Base-by-base conservation (phyloP, 2,329 filamentous ascomycete genomes). In the Hymenoscyphus repandus region DNA sequence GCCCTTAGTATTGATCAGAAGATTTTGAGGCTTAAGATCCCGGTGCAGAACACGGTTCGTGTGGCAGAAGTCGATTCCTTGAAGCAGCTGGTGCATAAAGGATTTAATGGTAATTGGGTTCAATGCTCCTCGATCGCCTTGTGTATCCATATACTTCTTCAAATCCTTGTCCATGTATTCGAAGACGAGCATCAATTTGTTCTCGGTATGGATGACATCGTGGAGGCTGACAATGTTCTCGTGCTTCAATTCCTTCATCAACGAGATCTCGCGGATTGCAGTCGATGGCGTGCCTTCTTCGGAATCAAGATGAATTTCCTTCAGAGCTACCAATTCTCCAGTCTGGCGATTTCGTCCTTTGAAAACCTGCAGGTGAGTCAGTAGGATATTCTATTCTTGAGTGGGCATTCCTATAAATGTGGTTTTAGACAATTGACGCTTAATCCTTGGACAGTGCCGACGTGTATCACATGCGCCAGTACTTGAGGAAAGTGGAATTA, bases 161-260 rank as follows among this genome's bases (percentile, higher is more conserved):
- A 99, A 75, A 66, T 99, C 93, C 68, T 91, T 90, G 71, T 99
- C 93, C 92, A 99, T 96, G 71, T 85, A 96, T 70, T 99, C 93
- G 63, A 99, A 99, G 9, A 99, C 93, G 37, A 99, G 84, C 93
- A 99, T 99, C 51, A 99, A 83, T 70, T 99, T 99, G 74, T 97
- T 99, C 75, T 99, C 93, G 52, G 93, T 99, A 71, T 99, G 93
- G 64, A 99, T 97, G 50, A 99, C 93, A 77, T 99, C 93, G 78
- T 97, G 90, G 5, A 99, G 83, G 52, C 86, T 89, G 63, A 99
- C 91, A 60, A 99, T 97, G 68, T 96, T 97, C 69, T 96, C 91
- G 71, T 99, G 93, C 72, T 97, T 97, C 60, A 99, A 80, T 72
- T 99, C 93, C 73, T 99, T 99, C 93, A 99, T 97, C 51, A 99